phyloP scores from a whole-genome alignment of 345 rosid species.

The Odontarrhena argentea region DNA sequence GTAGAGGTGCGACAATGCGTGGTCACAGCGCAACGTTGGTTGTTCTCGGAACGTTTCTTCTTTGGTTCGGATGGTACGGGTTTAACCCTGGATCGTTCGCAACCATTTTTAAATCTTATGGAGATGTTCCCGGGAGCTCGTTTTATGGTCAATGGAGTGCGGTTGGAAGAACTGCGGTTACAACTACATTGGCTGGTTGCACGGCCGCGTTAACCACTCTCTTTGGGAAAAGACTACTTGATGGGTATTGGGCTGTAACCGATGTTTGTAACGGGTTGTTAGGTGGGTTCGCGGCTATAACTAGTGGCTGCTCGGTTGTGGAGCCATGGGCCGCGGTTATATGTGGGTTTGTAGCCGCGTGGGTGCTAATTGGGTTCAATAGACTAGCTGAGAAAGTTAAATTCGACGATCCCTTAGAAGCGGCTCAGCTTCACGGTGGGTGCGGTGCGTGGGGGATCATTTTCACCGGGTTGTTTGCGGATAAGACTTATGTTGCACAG shows the following conservation, averaged over 20 bases:
- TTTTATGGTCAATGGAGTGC: constrained; percentile 55
- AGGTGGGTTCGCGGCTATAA: constrained; percentile 54
- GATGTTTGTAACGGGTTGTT: constrained; percentile 53
- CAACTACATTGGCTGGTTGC: constrained; percentile 51
- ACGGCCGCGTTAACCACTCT: constrained; percentile 49
- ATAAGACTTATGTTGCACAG: constrained; percentile 35
- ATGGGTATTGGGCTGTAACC: constrained; percentile 47
- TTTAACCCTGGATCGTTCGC: constrained; percentile 54
- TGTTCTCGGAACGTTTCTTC: constrained; percentile 48
- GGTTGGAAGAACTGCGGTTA: constrained; percentile 49
- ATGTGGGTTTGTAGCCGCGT: constrained; percentile 51
- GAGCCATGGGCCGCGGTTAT: constrained; percentile 50
- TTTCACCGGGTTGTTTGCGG: constrained; percentile 48
- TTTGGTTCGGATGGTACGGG: constrained; percentile 55
- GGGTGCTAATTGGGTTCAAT: constrained; percentile 48
- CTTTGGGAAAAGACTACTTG: constrained; percentile 38
- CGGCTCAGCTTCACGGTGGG: constrained; percentile 53
- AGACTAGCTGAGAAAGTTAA: constrained; percentile 39
- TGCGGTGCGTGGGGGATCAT: constrained; percentile 51
- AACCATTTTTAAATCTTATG: constrained; percentile 39
- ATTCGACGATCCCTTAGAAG: constrained; percentile 53
- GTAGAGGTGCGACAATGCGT: constrained; percentile 34
- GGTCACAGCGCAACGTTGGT: constrained; percentile 52
- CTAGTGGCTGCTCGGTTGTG: constrained; percentile 48
- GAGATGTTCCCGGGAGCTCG: constrained; percentile 14